phyloP scores from a whole-genome alignment of 768 basidiomycete genomes.

The Tulasnella sp. region DNA sequence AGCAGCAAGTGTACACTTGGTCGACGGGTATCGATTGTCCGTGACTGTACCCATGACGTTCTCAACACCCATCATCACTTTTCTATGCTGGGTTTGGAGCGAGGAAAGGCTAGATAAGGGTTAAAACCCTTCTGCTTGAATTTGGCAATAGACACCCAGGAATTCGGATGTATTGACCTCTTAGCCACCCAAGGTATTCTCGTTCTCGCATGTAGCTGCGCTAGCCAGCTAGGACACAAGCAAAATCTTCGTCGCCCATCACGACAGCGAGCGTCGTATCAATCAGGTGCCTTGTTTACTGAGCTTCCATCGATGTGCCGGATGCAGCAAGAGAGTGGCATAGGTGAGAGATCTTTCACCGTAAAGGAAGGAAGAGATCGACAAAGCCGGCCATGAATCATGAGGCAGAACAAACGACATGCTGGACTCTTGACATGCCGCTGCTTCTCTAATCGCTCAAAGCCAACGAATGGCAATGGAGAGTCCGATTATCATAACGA shows the following conservation, averaged over 20 bases:
- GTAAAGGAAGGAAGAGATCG: background rate
- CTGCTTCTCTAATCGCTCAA: background rate
- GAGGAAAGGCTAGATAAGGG: constrained; percentile 17
- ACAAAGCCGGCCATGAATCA: background rate
- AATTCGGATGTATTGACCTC: background rate
- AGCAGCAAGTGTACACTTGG: background rate
- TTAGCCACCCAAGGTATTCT: background rate
- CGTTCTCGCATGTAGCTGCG: background rate
- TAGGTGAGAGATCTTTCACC: background rate
- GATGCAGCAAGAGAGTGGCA: background rate
- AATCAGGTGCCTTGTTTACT: background rate
- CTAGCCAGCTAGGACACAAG: background rate
- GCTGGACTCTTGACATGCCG: background rate
- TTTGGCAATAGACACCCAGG: background rate
- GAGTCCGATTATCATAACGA: background rate
- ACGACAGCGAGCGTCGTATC: background rate
- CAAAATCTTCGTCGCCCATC: background rate
- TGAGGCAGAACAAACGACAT: background rate
- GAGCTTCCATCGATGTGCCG: background rate
- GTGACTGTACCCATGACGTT: constrained; percentile 6
- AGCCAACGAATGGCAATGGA: background rate
- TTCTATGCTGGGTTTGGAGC: constrained; percentile 7
- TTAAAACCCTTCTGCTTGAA: background rate
- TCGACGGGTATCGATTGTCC: background rate
- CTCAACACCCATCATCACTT: constrained; percentile 11